phyloP scores from a whole-genome alignment of 805 yeast genomes.

The Cyberlindnera xylosilytica region DNA sequence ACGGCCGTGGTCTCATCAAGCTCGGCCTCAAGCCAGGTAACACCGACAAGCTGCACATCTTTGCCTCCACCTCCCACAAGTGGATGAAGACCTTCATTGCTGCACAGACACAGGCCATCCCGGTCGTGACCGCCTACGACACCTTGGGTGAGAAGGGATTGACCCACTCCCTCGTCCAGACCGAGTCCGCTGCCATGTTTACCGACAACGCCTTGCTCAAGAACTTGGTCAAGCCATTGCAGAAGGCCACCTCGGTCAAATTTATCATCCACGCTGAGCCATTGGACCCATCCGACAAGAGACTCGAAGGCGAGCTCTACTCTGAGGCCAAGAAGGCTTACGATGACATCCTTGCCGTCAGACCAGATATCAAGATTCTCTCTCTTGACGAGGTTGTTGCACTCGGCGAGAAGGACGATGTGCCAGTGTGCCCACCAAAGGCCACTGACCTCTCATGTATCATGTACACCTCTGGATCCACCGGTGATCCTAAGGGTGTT shows the following conservation, averaged over 20 bases:
- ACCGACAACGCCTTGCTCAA: slow-evolving; percentile 75
- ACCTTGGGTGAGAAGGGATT: slow-evolving; percentile 88
- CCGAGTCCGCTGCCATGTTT: slow-evolving; percentile 74
- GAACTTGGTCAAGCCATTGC: slow-evolving; percentile 68
- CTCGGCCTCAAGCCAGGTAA: slow-evolving; percentile 66
- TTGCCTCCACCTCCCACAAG: slow-evolving; percentile 80
- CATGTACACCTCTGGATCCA: slow-evolving; percentile 71
- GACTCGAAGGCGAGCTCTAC: slow-evolving; percentile 60
- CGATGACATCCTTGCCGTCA: slow-evolving; percentile 55
- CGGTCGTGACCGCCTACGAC: slow-evolving; percentile 94
- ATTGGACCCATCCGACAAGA: slow-evolving; percentile 58
- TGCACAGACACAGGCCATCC: slow-evolving; percentile 71
- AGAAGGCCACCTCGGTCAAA: slow-evolving; percentile 57
- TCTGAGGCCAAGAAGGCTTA: slow-evolving; percentile 54
- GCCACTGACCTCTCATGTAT: slow-evolving; percentile 56
- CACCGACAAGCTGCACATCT: slow-evolving; percentile 69
- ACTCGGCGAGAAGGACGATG: slow-evolving; percentile 55
- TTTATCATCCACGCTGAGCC: slow-evolving; percentile 68
- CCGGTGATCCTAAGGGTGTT: slow-evolving; percentile 83
- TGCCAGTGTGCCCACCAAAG: slow-evolving; percentile 39
- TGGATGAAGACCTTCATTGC: slow-evolving; percentile 92
- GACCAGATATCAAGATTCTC: slow-evolving; percentile 72
- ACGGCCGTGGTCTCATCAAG: slow-evolving; percentile 74
- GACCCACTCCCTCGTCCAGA: slow-evolving; percentile 80
- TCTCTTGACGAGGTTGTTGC: slow-evolving; percentile 62